Conservation (phyloP, 176 grass and related monocot genomes). For the Musa itinerans region DNA sequence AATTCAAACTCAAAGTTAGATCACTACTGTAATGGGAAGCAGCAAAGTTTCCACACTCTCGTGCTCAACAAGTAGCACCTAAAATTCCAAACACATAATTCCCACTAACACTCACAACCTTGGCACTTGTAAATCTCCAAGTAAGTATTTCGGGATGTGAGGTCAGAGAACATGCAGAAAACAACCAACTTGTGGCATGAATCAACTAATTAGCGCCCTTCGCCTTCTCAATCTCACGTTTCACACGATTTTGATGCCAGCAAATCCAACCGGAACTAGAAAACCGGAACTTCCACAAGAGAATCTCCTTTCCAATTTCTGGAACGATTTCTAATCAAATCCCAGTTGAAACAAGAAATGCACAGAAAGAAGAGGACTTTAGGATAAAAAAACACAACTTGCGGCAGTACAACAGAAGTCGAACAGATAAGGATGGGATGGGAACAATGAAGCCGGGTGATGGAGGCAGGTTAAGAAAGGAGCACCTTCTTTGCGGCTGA, state of each 20-base stretch:
- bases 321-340: no score
- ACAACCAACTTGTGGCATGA: no score
- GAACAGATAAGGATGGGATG: background rate
- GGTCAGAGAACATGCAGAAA: background rate
- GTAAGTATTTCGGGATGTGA: background rate
- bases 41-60: background rate
- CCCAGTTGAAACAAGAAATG: background rate
- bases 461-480: background rate
- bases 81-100: background rate
- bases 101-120: background rate
- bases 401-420: background rate
- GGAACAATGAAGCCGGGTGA: background rate
- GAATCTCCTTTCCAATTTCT: background rate
- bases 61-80: background rate
- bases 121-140: background rate
- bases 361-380: background rate
- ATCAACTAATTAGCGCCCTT: no score
- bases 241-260: no score
- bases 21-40: background rate
- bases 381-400: background rate
- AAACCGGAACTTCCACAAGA: background rate
- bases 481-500: background rate
- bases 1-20: background rate
- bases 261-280: background rate
- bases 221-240: background rate